These are phyloP conservation scores for Gamarada debralockiae DNA, from an alignment of 495 filamentous ascomycete genomes.

Conservation along the genomic window DNA sequence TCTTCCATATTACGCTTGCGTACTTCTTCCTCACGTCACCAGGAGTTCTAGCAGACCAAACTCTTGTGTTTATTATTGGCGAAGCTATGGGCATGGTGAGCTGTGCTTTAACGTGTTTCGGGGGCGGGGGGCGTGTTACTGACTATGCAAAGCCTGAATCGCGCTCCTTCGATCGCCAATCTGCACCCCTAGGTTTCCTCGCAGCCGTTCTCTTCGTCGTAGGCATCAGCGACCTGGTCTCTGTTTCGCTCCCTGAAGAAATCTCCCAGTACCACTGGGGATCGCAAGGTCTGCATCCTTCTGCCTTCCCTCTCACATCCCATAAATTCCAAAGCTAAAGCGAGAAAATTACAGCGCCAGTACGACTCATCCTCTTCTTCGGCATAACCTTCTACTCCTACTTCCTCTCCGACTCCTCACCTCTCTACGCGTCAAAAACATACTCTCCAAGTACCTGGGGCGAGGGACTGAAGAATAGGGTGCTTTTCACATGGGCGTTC, in stretches of 20 bases:
- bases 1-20: constrained; percentile 77
- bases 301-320: constrained; percentile 10
- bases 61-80: constrained; percentile 77
- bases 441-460: constrained; percentile 33
- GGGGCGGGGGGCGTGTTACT: not conserved
- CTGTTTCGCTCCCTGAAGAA: constrained; percentile 68
- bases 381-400: constrained; percentile 66
- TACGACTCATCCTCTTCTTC: constrained; percentile 65
- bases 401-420: constrained; percentile 40
- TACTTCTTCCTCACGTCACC: constrained; percentile 79
- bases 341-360: constrained; percentile 38
- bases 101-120: not conserved
- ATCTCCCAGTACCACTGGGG: constrained; percentile 64
- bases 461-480: constrained; percentile 68
- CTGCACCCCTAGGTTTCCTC: constrained; percentile 66
- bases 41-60: constrained; percentile 65
- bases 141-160: constrained; percentile 32
- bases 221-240: constrained; percentile 69
- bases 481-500: constrained; percentile 81
- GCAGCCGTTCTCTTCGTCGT: constrained; percentile 62
- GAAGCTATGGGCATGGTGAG: constrained; percentile 75
- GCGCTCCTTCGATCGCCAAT: constrained; percentile 57
- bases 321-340: constrained; percentile 16
- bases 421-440: constrained; percentile 27
- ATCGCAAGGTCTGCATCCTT: constrained; percentile 46